Conservation (phyloP, 768 basidiomycete species). For the Termitomyces sp. region DNA sequence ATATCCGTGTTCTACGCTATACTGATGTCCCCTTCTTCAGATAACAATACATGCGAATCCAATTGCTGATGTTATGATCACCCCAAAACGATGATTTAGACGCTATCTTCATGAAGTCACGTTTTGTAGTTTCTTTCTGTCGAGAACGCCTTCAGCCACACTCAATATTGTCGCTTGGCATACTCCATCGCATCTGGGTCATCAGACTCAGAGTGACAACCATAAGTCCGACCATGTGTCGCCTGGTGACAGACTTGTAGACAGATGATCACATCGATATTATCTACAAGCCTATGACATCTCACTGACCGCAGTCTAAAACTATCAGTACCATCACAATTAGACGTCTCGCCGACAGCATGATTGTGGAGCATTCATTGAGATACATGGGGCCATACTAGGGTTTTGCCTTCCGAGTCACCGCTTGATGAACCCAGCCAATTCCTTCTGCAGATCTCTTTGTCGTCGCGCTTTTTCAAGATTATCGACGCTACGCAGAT, state of each 20-base stretch:
- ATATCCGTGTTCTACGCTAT: slow-evolving; percentile 2
- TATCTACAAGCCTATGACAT: not conserved
- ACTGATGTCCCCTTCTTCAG: slow-evolving; percentile 32
- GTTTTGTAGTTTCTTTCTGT: not conserved
- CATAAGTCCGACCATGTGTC: not conserved
- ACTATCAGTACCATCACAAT: not conserved
- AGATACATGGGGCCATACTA: slow-evolving; percentile 3
- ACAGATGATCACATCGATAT: not conserved
- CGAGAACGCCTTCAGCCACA: not conserved
- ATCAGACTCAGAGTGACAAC: not conserved
- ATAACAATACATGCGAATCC: slow-evolving; percentile 94
- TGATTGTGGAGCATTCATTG: not conserved
- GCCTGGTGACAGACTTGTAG: not conserved
- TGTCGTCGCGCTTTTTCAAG: slow-evolving; percentile 79
- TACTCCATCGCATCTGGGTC: not conserved
- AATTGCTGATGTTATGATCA: slow-evolving; percentile 73
- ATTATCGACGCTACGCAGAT: slow-evolving; percentile 85
- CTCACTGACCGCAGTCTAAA: not conserved
- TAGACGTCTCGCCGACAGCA: not conserved
- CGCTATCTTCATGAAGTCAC: not conserved
- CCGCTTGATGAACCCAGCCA: slow-evolving; percentile 83
- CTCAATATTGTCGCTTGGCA: not conserved
- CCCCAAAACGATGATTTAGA: slow-evolving; percentile 26
- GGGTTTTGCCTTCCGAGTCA: slow-evolving; percentile 22
- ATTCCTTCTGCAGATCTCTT: slow-evolving; percentile 85